Evolutionary conservation across 2,329 filamentous ascomycete species (phyloP).

Genomic region (Zymoseptoria pseudotritici): DNA sequence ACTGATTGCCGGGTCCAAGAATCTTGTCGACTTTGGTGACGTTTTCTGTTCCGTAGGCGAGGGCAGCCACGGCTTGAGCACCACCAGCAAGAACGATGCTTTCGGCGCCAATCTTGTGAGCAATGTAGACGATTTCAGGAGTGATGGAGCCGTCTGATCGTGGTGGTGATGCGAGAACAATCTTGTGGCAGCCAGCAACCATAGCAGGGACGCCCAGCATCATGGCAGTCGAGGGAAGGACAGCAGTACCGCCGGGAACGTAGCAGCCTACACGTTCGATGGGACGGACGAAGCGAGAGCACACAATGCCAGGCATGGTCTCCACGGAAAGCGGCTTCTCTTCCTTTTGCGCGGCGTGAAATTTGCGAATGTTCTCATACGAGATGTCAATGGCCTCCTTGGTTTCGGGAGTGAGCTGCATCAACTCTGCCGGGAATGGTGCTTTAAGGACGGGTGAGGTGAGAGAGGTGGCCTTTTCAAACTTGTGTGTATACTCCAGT

Average conservation of each 20-base stretch:
- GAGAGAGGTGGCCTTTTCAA: constrained; percentile 89
- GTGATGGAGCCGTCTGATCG: constrained; percentile 83
- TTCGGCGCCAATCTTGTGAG: constrained; percentile 93
- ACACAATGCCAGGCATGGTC: constrained; percentile 95
- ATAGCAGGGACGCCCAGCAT: constrained; percentile 98
- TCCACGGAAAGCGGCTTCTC: constrained; percentile 76
- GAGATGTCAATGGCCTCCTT: constrained; percentile 88
- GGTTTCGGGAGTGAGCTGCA: constrained; percentile 77
- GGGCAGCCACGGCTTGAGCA: constrained; percentile 88
- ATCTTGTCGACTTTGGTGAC: constrained; percentile 98
- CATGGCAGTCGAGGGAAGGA: constrained; percentile 91
- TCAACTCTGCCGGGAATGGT: constrained; percentile 76
- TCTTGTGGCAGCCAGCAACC: constrained; percentile 93
- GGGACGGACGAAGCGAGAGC: constrained; percentile 82
- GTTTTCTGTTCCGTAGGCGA: constrained; percentile 94
- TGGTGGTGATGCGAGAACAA: constrained; percentile 87
- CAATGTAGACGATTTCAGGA: constrained; percentile 94
- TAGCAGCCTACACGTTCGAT: constrained; percentile 97
- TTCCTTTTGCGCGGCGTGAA: constrained; percentile 87
- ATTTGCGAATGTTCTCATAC: constrained; percentile 88
- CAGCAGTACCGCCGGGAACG: constrained; percentile 90
- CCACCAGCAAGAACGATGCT: constrained; percentile 93
- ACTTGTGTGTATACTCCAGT: constrained; percentile 92
- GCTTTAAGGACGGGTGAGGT: constrained; percentile 83
- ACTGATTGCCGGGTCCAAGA: constrained; percentile 93